Percentiles rank a stretch among this genome's conserved stretches.
These are phyloP conservation scores for Neofusicoccum sp. DNA, from an alignment of 2,329 filamentous ascomycete genomes.

Conservation along the genomic window DNA sequence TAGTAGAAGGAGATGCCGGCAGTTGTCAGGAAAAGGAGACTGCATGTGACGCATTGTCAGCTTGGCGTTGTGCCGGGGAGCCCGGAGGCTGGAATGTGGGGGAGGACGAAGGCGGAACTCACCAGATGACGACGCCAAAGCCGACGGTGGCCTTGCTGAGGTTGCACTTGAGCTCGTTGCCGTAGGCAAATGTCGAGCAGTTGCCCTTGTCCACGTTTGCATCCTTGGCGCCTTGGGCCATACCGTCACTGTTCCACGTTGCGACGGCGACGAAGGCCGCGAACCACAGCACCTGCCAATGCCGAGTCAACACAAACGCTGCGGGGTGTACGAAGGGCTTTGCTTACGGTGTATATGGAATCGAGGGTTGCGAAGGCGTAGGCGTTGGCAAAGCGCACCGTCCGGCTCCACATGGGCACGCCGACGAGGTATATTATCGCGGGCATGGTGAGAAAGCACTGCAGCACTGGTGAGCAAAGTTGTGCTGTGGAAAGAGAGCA, in stretches of 20 bases:
- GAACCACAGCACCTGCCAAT: slow-evolving; percentile 56
- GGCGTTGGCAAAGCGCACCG: slow-evolving; percentile 57
- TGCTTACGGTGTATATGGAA: slow-evolving; percentile 44
- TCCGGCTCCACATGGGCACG: slow-evolving; percentile 60
- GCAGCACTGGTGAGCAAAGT: slow-evolving; percentile 8
- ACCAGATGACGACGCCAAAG: slow-evolving; percentile 59
- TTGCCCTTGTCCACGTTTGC: slow-evolving; percentile 43
- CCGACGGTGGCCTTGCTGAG: slow-evolving; percentile 56
- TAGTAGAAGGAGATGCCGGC: slow-evolving; percentile 55
- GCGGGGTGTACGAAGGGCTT: background rate
- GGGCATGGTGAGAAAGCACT: slow-evolving; percentile 61
- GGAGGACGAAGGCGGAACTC: slow-evolving; percentile 26
- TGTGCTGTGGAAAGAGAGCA: background rate
- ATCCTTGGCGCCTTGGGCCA: slow-evolving; percentile 48
- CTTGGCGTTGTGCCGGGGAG: background rate
- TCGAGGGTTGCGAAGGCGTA: slow-evolving; percentile 60
- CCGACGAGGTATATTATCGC: slow-evolving; percentile 59
- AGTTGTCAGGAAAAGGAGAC: slow-evolving; percentile 55
- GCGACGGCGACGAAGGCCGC: slow-evolving; percentile 57
- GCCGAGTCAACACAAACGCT: background rate
- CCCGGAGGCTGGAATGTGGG: background rate
- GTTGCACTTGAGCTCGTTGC: slow-evolving; percentile 55
- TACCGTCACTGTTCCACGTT: slow-evolving; percentile 56
- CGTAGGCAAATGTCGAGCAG: slow-evolving; percentile 57
- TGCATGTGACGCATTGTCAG: slow-evolving; percentile 26